Conservation (phyloP, 2,329 filamentous ascomycete species). For the Cordyceps tenuipes region DNA sequence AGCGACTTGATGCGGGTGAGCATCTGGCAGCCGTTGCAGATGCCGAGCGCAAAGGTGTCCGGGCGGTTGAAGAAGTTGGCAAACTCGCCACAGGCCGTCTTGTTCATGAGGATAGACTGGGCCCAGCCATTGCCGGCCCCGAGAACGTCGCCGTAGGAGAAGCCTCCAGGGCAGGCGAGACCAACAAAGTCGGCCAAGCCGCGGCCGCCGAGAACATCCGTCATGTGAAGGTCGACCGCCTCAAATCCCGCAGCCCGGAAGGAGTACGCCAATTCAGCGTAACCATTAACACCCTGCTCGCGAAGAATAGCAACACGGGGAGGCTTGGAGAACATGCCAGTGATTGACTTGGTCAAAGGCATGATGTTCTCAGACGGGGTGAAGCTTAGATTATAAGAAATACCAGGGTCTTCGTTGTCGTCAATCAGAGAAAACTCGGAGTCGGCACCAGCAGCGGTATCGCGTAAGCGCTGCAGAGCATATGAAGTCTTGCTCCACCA, state of each 20-base stretch:
- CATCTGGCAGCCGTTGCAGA: constrained; percentile 98
- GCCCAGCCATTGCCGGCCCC: constrained; percentile 97
- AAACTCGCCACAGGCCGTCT: constrained; percentile 68
- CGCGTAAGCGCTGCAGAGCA: constrained; percentile 82
- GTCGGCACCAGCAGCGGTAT: constrained; percentile 82
- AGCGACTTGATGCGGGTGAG: constrained; percentile 68
- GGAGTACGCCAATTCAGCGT: constrained; percentile 96
- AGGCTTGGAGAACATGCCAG: constrained; percentile 44
- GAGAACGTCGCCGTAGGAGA: constrained; percentile 80
- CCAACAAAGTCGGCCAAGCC: constrained; percentile 78
- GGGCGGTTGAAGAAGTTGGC: constrained; percentile 74
- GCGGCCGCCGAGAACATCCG: constrained; percentile 72
- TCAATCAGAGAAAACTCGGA: constrained; percentile 68
- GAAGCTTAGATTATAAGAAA: constrained; percentile 77
- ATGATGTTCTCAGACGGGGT: constrained; percentile 69
- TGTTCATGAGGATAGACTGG: constrained; percentile 82
- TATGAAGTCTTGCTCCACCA: constrained; percentile 85
- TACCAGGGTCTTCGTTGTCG: constrained; percentile 70
- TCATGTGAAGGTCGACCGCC: constrained; percentile 93
- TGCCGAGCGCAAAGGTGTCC: constrained; percentile 86
- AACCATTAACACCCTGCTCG: constrained; percentile 91
- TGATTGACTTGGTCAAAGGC: constrained; percentile 43
- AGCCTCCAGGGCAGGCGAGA: constrained; percentile 90
- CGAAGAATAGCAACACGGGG: constrained; percentile 85
- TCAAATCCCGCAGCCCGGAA: constrained; percentile 89